Percentiles rank a stretch among this genome's conserved stretches.
Conservation (phyloP, 192 early-diverging fungal species). For the Mortierella alpina region DNA sequence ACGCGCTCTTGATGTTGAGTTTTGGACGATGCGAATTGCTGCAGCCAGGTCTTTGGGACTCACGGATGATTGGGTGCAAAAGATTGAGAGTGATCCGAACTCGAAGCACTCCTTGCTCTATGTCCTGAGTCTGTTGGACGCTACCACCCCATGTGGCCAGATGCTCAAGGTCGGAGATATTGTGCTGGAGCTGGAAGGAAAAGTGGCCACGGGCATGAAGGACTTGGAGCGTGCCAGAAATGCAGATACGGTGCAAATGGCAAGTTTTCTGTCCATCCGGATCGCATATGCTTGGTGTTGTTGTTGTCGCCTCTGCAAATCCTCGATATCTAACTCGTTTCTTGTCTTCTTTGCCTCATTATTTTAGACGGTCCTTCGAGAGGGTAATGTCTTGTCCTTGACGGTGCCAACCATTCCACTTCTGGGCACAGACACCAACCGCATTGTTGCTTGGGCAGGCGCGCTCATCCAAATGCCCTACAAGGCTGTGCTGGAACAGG, state of each 20-base stretch:
- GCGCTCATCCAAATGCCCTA: conserved; percentile 80
- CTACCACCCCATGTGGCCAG: conserved; percentile 61
- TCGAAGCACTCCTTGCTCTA: conserved; percentile 68
- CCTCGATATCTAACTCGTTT: neutral
- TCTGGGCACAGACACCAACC: conserved; percentile 66
- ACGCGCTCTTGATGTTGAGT: conserved; percentile 70
- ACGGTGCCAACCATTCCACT: conserved; percentile 71
- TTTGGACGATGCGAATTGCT: conserved; percentile 69
- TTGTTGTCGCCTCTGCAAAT: neutral
- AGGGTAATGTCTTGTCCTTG: conserved; percentile 74
- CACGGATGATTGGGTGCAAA: conserved; percentile 66
- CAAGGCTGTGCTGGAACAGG: conserved; percentile 75
- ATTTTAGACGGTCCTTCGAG: conserved; percentile 70
- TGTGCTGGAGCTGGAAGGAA: conserved; percentile 75
- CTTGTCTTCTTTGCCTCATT: neutral
- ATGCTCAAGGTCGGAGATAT: conserved; percentile 75
- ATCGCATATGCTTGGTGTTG: too few relatives aligned
- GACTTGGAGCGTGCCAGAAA: conserved; percentile 65
- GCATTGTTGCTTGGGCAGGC: conserved; percentile 87
- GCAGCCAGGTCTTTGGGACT: conserved; percentile 71
- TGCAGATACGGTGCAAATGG: conserved; percentile 62
- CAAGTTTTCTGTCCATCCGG: conserved; percentile 21
- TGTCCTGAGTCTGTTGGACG: conserved; percentile 68
- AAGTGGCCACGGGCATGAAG: conserved; percentile 68
- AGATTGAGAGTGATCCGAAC: conserved; percentile 60